phyloP scores from a whole-genome alignment of 1,284 basidiomycete genomes.

The Trametes pubescens region DNA sequence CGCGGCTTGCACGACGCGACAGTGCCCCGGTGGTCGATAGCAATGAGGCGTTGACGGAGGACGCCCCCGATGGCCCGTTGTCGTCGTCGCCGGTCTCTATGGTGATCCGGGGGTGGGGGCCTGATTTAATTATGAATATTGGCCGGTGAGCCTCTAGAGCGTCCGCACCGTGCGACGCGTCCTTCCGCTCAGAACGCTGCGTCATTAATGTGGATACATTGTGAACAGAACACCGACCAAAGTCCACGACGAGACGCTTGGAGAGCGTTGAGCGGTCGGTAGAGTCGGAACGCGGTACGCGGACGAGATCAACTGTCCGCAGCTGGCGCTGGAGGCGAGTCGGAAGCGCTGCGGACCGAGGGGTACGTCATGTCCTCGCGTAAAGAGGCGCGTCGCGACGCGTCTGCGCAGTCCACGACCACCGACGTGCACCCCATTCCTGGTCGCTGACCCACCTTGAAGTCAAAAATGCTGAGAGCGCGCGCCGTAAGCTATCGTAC shows the following conservation, averaged over 20 bases:
- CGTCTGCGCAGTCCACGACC: neutral
- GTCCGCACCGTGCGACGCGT: neutral
- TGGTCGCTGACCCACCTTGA: neutral
- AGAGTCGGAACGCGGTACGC: no score
- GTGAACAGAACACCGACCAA: neutral
- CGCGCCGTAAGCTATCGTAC: slow-evolving; percentile 4
- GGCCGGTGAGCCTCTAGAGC: neutral
- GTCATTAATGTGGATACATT: neutral
- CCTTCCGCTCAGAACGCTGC: neutral
- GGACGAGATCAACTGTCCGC: no score
- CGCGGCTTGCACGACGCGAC: neutral
- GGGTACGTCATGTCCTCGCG: slow-evolving; percentile 14
- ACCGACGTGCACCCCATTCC: neutral
- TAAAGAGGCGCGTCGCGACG: slow-evolving; percentile 15
- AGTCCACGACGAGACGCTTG: no score
- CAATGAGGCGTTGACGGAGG: slow-evolving; percentile 2
- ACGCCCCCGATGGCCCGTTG: neutral
- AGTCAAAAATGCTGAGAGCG: neutral
- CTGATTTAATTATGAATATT: slow-evolving; percentile 25
- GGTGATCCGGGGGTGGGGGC: slow-evolving; percentile 16
- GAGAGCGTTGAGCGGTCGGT: no score
- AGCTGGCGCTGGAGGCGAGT: neutral
- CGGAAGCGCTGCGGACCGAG: neutral
- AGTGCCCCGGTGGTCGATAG: slow-evolving; percentile 5
- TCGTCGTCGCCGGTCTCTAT: slow-evolving; percentile 17